These are phyloP conservation scores for Amphicarpaea edgeworthii DNA, from an alignment of 306 rosid genomes.

Conservation along the genomic window DNA sequence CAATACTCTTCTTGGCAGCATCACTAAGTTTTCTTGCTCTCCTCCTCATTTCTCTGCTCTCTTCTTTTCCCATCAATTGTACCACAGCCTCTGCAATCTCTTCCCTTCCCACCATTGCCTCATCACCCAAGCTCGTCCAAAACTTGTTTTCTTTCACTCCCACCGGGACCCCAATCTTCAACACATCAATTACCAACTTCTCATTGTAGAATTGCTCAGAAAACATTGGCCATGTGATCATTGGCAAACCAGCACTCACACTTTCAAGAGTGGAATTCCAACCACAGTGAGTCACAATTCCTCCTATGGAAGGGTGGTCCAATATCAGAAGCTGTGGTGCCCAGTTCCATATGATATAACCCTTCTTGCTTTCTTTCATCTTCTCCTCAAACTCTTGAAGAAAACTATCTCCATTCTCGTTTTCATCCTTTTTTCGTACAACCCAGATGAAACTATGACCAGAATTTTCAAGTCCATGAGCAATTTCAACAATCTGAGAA, in stretches of 20 bases:
- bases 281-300: slow-evolving; percentile 45
- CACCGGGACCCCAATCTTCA: slow-evolving; percentile 32
- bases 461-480: slow-evolving; percentile 42
- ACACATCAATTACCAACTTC: slow-evolving; percentile 34
- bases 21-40: slow-evolving; percentile 23
- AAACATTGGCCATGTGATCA: slow-evolving; percentile 46
- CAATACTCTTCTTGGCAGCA: slow-evolving; percentile 36
- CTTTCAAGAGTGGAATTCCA: slow-evolving; percentile 43
- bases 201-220: slow-evolving; percentile 45
- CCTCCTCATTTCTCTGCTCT: slow-evolving; percentile 29
- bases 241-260: slow-evolving; percentile 33
- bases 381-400: slow-evolving; percentile 19
- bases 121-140: no score
- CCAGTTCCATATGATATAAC: slow-evolving; percentile 41
- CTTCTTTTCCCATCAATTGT: slow-evolving; percentile 28
- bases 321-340: slow-evolving; percentile 44
- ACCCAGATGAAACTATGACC: slow-evolving; percentile 44
- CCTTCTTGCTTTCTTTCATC: slow-evolving; percentile 36
- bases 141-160: no score
- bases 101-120: no score
- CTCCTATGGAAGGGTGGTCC: slow-evolving; percentile 39
- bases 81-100: slow-evolving; percentile 33
- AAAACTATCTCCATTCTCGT: background rate
- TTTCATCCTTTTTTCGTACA: background rate
- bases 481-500: slow-evolving; percentile 42